These are phyloP conservation scores for Colletotrichum destructivum DNA, from an alignment of 2,329 filamentous ascomycete genomes.

Conservation along the genomic window DNA sequence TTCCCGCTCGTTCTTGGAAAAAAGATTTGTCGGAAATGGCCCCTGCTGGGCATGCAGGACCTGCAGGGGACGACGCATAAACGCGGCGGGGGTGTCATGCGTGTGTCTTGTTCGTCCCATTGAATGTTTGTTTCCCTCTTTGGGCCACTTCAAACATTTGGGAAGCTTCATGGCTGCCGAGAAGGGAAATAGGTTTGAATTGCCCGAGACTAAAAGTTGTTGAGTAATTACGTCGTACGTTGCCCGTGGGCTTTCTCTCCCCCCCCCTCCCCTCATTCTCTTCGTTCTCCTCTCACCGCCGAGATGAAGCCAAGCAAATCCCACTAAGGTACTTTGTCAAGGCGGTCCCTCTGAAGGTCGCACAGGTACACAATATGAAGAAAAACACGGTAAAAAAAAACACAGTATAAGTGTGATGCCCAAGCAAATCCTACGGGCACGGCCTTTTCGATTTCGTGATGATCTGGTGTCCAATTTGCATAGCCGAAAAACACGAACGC, in stretches of 20 bases:
- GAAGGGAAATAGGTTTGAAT: constrained; percentile 12
- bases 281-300: constrained; percentile 1
- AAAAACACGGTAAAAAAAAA: no score
- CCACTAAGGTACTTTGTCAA: no score
- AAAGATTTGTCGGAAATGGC: no score
- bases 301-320: constrained; percentile 27
- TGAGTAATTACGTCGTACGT: constrained; percentile 1
- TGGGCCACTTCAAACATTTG: neutral
- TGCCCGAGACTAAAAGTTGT: neutral
- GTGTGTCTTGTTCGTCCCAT: constrained; percentile 7
- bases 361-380: no score
- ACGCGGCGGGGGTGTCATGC: neutral
- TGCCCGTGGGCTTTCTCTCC: no score
- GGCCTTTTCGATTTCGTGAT: constrained; percentile 15
- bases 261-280: no score
- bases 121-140: neutral
- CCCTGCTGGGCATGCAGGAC: neutral
- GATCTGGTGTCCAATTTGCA: no score
- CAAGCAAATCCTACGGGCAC: no score
- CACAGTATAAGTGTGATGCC: no score
- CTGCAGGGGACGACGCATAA: constrained; percentile 22
- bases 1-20: constrained; percentile 3
- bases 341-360: no score
- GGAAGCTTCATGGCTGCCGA: neutral
- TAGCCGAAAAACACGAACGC: no score